Conservation (phyloP, 257 asterid species). For the Plantago major region DNA sequence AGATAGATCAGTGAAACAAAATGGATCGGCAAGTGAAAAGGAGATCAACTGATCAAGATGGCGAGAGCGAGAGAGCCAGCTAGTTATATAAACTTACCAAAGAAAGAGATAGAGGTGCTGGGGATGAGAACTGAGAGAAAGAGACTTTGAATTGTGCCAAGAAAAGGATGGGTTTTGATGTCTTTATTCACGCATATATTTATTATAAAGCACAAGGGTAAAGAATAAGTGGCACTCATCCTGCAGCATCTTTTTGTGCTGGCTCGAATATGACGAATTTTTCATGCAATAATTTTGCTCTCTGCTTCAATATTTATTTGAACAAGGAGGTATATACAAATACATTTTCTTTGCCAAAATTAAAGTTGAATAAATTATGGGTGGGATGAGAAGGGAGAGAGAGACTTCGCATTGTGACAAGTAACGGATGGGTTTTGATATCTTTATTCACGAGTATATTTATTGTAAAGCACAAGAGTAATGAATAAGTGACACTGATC, state of each 20-base stretch:
- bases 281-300: too few relatives aligned
- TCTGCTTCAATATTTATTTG: too few relatives aligned
- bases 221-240: too few relatives aligned
- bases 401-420: background rate
- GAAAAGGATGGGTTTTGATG: too few relatives aligned
- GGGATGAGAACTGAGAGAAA: background rate
- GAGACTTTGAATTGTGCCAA: background rate
- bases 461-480: constrained; percentile 2
- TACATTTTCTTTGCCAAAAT: too few relatives aligned
- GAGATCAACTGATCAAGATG: background rate
- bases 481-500: constrained; percentile 13
- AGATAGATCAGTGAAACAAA: background rate
- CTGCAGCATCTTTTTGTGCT: too few relatives aligned
- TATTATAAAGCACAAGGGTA: too few relatives aligned
- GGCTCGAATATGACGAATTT: too few relatives aligned
- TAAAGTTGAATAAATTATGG: too few relatives aligned
- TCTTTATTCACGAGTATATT: background rate
- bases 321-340: too few relatives aligned
- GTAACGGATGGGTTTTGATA: background rate
- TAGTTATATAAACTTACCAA: background rate
- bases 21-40: background rate
- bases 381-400: background rate
- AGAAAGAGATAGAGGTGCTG: background rate
- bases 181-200: too few relatives aligned
- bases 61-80: constrained; percentile 3